Base-by-base conservation (phyloP, 140 eudicot genomes). In the Erigeron philadelphicus region DNA sequence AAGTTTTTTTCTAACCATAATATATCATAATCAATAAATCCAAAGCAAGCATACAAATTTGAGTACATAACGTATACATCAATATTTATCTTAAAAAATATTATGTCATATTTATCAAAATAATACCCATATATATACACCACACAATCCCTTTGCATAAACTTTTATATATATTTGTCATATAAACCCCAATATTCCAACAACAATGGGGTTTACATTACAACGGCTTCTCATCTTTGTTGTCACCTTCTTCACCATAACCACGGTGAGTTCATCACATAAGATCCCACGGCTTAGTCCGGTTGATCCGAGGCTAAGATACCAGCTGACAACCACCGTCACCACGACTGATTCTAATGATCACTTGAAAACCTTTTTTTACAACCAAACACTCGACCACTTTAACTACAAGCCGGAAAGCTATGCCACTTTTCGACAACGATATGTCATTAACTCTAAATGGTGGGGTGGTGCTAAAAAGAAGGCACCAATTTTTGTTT, bases 331-430 rank as follows among this genome's bases (percentile, higher is more conserved):
- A 48, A 42, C 1, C 16, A 5, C 10, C 1, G 60, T 12, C 19
- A 23, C 6, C 1, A 12, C 42, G 0, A 8, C 19, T 0, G 43
- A 31, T 56, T 71, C 78, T 7, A 45, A 65, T 11, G 83, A 83
- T 21, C 25, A 21, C 74, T 70, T 61, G 0, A 47, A 80, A 64
- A 72, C 78, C 0, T 77, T 64, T 43, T 83, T 66, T 62, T 89
- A 86, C 54, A 55, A 64, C 8, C 96, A 89, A 55, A 89, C 90
- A 19, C 85, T 86, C 8, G 96, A 89, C 67, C 97, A 90, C 48
- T 90, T 88, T 68, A 90, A 85, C 72, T 90, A 71, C 71, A 78
- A 76, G 7, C 96, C 89, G 0, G 69, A 80, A 58, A 85, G 97
- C 35, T 90, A 85, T 56, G 64, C 77, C 18, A 83, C 84, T 19